Base-by-base conservation (phyloP, 208 protist genomes). In the Acanthamoeba pearcei region DNA sequence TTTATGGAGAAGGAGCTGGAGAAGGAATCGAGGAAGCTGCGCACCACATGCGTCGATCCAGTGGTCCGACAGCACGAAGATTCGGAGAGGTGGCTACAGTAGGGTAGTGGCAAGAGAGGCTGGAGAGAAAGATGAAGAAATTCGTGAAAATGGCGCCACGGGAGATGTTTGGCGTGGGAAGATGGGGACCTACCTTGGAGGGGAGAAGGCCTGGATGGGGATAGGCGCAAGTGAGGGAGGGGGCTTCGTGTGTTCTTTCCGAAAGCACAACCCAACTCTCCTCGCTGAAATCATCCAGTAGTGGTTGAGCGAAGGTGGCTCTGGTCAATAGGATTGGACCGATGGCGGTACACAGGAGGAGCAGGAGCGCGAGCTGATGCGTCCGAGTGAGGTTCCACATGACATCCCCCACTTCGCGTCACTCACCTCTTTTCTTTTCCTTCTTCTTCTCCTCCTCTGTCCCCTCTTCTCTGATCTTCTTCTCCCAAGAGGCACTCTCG, bases 331-430 rank as follows among this genome's bases (percentile, higher is more conserved):
- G 51, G 42, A 9, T 13, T 5, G 74, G 74, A 38, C 80, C 51
- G 29, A 88, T 46, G 80, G 51, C 78, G 24, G 19, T 27, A 51
- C 19, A 88, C 12, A 88, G 29, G 19, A 88, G 80, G 12, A 88
- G 51, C 51, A 88, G 29, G 15, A 88, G 78, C 15, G 22, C 51
- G 80, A 57, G 53, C 53, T 46, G 53, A 5, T 88, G 80, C 24
- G 53, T 46, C 80, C 46, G 42, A 57, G 51, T 57, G 53, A 64
- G 80, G 80, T 88, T 88, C 80, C 80, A 66, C 80, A 88, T 88
- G 80, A 64, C 80, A 88, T 88, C 51, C 80, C 80, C 74, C 38
- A 83, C 46, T 46, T 32, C 42, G 5, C 49, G 51, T 88, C 35
- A 13, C 46, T 85, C 35, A 3, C 15, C 46, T n/a, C 42, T 64